Evolutionary conservation across 495 filamentous ascomycete species (phyloP), one percentile per base, ranked within the genome.

Genomic region (Aspergillus sclerotiicarbonarius): DNA sequence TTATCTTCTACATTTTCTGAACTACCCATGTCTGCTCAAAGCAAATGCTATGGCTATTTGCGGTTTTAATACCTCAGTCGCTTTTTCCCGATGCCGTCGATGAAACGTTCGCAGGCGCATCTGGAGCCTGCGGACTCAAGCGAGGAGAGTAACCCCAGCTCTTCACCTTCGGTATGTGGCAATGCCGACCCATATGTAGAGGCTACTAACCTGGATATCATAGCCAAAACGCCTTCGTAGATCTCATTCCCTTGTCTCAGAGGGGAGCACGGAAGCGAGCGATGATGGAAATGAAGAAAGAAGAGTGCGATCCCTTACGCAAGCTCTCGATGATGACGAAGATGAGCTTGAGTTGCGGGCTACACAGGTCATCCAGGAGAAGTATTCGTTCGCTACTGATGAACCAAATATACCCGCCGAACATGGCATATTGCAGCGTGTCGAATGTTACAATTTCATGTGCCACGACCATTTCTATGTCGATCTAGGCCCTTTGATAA

Each of bases 391-490:
- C 72, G 3, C 73, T 63, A 58, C 67, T 70, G 58, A 75, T 76
- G 82, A 85, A 49, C 79, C 87, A 8, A 96, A 95, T 62, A 75
- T 81, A 4, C 80, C 90, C 8, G 87, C 91, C 4, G 89, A 96
- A n/a, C 86, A 88, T 68, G 90, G 87, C 7, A 90, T 96, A 48
- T 84, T 96, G 32, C 85, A 94, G 71, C 83, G 84, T 53, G 87
- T 97, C 33, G 87, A 83, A 50, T 95, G 90, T 70, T 84, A 86
- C 57, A 97, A 96, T 67, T 96, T 96, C 69, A 96, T 98, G 94
- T 97, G 93, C 65, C 94, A 99, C 66, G 74, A 80, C 16, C 85
- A 85, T 57, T 84, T 98, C 15, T 80, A 86, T 53, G 87, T 96
- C 48, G 82, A 88, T 39, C 78, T 99, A 16, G 93, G 94, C 0